These are phyloP conservation scores for Daldinia sp. DNA, from an alignment of 2,329 filamentous ascomycete species.

Conservation along the genomic window DNA sequence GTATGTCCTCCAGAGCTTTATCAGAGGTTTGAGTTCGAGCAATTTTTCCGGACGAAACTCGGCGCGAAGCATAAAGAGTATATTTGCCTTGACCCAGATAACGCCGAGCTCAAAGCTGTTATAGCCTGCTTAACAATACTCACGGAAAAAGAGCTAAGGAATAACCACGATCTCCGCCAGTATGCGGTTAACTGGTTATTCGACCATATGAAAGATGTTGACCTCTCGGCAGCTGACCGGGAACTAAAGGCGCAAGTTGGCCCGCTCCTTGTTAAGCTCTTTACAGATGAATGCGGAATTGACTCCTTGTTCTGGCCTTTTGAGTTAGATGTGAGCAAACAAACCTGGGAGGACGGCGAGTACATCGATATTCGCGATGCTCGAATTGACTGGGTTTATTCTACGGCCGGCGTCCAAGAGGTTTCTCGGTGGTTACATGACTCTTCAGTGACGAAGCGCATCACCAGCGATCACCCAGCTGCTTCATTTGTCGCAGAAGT, in stretches of 20 bases:
- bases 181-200: conserved; percentile 50
- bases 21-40: conserved; percentile 51
- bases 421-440: conserved; percentile 49
- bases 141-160: conserved; percentile 44
- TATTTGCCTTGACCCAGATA: conserved; percentile 52
- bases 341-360: conserved; percentile 48
- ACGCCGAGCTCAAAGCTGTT: conserved; percentile 50
- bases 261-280: conserved; percentile 48
- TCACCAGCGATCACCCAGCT: conserved; percentile 35
- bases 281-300: conserved; percentile 48
- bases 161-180: conserved; percentile 39
- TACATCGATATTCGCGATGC: conserved; percentile 39
- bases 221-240: conserved; percentile 48
- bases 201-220: conserved; percentile 48
- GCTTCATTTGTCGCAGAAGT: conserved; percentile 40
- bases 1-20: conserved; percentile 53
- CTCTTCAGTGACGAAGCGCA: conserved; percentile 45
- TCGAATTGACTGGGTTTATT: conserved; percentile 50
- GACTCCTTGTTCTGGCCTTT: conserved; percentile 51
- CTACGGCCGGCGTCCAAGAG: conserved; percentile 44
- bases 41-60: conserved; percentile 51
- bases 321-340: conserved; percentile 39
- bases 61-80: conserved; percentile 48
- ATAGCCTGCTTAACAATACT: conserved; percentile 48
- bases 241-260: conserved; percentile 49